phyloP scores from a whole-genome alignment of 495 filamentous ascomycete species.

The Entonaema liquescens region DNA sequence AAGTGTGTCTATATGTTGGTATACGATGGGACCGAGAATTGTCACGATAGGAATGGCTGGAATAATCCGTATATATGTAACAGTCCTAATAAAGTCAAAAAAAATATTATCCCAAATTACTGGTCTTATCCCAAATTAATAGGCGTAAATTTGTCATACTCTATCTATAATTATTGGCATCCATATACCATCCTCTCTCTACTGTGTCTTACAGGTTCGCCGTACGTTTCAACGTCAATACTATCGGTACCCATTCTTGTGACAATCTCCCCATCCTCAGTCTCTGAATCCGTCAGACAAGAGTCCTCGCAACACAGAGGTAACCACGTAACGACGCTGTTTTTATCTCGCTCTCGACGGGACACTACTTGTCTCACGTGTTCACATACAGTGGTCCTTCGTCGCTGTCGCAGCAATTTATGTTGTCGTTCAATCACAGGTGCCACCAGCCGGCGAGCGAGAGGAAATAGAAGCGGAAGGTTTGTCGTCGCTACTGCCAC shows the following conservation, averaged over 20 bases:
- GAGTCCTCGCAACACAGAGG: neutral
- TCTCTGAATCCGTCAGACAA: neutral
- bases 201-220: neutral
- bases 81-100: neutral
- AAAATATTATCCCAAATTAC: neutral
- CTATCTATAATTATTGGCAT: no score
- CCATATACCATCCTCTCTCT: neutral
- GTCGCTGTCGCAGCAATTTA: neutral
- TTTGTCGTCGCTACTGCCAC: slow-evolving; percentile 63
- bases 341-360: neutral
- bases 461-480: slow-evolving; percentile 61
- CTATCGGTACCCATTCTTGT: neutral
- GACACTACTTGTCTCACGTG: neutral
- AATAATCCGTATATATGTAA: neutral
- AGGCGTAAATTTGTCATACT: no score
- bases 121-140: no score
- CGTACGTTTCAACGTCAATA: neutral
- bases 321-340: neutral
- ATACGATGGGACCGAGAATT: neutral
- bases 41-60: neutral
- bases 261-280: neutral
- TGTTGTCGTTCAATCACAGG: slow-evolving; percentile 30
- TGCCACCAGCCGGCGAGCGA: slow-evolving; percentile 50
- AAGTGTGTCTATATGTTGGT: neutral
- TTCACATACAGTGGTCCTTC: slow-evolving; percentile 1